Evolutionary conservation across 208 protist species (phyloP), one percentile per base, ranked within the genome.

Genomic region (Willaertia magna): DNA sequence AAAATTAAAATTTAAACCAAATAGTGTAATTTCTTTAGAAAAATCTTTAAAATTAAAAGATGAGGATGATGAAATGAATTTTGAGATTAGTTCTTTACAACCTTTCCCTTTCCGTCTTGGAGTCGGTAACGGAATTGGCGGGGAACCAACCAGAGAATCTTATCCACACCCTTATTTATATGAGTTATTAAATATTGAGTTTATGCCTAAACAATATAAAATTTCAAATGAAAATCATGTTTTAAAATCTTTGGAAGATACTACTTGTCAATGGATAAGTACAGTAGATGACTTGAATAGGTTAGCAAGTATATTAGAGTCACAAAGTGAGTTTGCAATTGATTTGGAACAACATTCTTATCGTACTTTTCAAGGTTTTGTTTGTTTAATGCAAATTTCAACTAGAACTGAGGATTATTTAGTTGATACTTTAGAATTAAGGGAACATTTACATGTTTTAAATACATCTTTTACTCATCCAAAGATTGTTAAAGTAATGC

Each of bases 341-440:
- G 97, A 99, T 90, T 79, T 98, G 67, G 95, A 98, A 91, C 92
- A 96, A 85, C 96, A 98, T 89, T 90, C 91, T 76, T 98, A 94
- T 86, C 95, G 96, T 87, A 96, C 96, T 16, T 98, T 95, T 85
- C 94, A 97, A 79, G 97, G 97, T 46, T 98, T 99, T 87, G 95
- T 95, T 14, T 99, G 97, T 89, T 92, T 99, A 42, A 98, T 99
- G 97, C 97, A 99, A 88, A 95, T 99, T 81, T 98, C 95, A 78
- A 98, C 96, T 1, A 91, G 96, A 44, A 89, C 86, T 40, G 89
- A 92, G 78, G 98, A 99, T 91, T 99, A 94, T 89, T 92, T 99
- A 30, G 89, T 99, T 59, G 98, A 99, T 90, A 96, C 95, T 44
- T 87, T 99, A 14, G 92, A 93, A 61, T 89, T 99, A 16, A 92